Evolutionary conservation across 352 stramenopile genomes (phyloP), one percentile per base, ranked within the genome.

Genomic region (Phytopythium cucurbitacearum): DNA sequence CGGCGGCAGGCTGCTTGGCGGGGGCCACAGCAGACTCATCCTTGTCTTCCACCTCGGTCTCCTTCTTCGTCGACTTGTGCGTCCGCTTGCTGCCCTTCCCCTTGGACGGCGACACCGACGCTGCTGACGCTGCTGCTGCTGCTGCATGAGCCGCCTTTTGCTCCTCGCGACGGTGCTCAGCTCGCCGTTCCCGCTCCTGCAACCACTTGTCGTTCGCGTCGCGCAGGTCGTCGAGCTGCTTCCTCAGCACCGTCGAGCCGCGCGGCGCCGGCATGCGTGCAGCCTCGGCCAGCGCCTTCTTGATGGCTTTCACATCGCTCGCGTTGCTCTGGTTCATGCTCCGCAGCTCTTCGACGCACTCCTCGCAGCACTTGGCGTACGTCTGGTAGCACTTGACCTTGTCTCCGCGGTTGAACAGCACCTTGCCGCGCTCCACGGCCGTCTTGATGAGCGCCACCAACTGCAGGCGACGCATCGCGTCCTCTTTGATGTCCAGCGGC

Each of bases 381-480:
- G 74, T 76, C 50, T 84, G 68, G 46, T 80, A 87, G 56, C 83
- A 93, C 54, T 84, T 83, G 12, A 59, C 63, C 53, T 89, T 89
- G 59, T 93, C 80, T 0, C 83, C 83, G 9, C 72, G 71, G 53
- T 93, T 93, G 59, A 86, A 93, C 45, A 84, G 73, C 12, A 64
- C 53, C 53, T 89, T 91, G 7, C 83, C 80, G 8, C 70, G 66
- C 52, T 81, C 66, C 28, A 93, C 67, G 0, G 76, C 69, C 13
- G 84, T 62, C 5, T 57, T 59, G 42, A 90, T 71, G 46, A 72
- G 38, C 11, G 67, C 44, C 5, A 80, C 51, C 13, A 87, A 49
- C 54, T 84, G 70, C 16, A 73, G 42, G 1, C 56, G 65, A 0
- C 66, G 52, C 21, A 64, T 60, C 9, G 62, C 64, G n/a, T 85